These are phyloP conservation scores for Durotheca rogersii DNA, from an alignment of 495 filamentous ascomycete species.

Conservation along the genomic window DNA sequence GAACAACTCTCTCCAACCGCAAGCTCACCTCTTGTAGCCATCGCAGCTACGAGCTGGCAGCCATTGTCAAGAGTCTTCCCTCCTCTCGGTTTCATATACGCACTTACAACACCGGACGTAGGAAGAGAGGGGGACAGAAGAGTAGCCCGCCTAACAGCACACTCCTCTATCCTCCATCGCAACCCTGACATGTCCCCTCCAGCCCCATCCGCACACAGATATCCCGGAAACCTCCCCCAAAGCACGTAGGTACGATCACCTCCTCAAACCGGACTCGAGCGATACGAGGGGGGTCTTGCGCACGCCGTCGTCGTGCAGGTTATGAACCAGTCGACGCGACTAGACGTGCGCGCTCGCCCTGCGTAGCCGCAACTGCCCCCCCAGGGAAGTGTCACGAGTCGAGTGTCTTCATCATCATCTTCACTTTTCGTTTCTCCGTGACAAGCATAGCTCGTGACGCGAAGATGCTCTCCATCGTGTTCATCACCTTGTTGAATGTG, in stretches of 20 bases:
- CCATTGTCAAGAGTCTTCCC: neutral
- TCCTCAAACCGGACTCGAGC: neutral
- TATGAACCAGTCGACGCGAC: neutral
- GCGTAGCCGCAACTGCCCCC: neutral
- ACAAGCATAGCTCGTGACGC: conserved; percentile 61
- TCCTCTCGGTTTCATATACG: neutral
- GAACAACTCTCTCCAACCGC: no score
- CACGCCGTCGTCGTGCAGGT: neutral
- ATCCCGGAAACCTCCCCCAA: conserved; percentile 1
- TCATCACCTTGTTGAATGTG: conserved; percentile 81
- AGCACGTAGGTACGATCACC: neutral
- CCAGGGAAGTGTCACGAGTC: conserved; percentile 33
- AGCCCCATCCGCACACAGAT: no score
- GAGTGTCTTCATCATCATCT: conserved; percentile 66
- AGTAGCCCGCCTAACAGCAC: no score
- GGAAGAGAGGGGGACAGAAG: neutral
- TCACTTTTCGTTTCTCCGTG: conserved; percentile 63
- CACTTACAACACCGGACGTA: neutral
- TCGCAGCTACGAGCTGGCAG: no score
- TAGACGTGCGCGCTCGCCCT: neutral
- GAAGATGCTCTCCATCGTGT: conserved; percentile 65
- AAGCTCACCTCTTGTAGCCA: no score
- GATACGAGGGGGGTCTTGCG: neutral
- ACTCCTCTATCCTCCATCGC: no score
- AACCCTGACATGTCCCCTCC: no score